phyloP scores from a whole-genome alignment of 2,329 filamentous ascomycete genomes.

The Diaporthe australafricana region DNA sequence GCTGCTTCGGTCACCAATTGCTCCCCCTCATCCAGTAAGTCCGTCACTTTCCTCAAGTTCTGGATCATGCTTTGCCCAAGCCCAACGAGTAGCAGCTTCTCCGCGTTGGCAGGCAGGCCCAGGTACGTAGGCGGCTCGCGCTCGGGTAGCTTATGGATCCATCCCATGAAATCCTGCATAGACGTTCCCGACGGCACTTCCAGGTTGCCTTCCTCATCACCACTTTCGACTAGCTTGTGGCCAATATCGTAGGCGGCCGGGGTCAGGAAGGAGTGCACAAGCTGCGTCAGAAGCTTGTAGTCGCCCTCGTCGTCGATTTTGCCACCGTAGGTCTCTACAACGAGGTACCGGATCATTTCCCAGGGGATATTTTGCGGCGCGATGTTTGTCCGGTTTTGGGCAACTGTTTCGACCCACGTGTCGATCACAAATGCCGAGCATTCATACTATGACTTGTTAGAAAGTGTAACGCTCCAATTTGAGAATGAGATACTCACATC shows the following conservation, averaged over 20 bases:
- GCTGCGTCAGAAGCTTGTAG: slow-evolving; percentile 76
- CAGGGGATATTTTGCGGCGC: slow-evolving; percentile 94
- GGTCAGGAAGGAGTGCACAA: slow-evolving; percentile 85
- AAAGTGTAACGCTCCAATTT: background rate
- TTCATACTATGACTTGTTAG: slow-evolving; percentile 77
- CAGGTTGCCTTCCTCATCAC: slow-evolving; percentile 69
- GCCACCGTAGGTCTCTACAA: slow-evolving; percentile 96
- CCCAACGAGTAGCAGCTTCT: slow-evolving; percentile 92
- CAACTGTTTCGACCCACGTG: slow-evolving; percentile 87
- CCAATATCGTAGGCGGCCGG: slow-evolving; percentile 92
- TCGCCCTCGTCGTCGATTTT: slow-evolving; percentile 95
- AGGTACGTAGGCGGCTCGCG: slow-evolving; percentile 96
- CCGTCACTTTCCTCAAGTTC: slow-evolving; percentile 86
- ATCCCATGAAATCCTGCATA: slow-evolving; percentile 86
- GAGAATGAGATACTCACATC: slow-evolving; percentile 76
- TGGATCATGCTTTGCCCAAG: slow-evolving; percentile 86
- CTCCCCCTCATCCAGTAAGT: slow-evolving; percentile 93
- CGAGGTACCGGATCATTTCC: slow-evolving; percentile 91
- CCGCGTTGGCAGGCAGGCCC: slow-evolving; percentile 92
- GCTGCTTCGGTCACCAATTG: slow-evolving; percentile 80
- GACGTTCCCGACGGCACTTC: slow-evolving; percentile 83
- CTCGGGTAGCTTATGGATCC: slow-evolving; percentile 93
- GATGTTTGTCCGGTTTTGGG: slow-evolving; percentile 89
- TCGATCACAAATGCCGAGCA: slow-evolving; percentile 97
- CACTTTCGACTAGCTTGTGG: slow-evolving; percentile 84